phyloP scores from a whole-genome alignment of 768 basidiomycete species.

The Pulveroboletus ravenelii region DNA sequence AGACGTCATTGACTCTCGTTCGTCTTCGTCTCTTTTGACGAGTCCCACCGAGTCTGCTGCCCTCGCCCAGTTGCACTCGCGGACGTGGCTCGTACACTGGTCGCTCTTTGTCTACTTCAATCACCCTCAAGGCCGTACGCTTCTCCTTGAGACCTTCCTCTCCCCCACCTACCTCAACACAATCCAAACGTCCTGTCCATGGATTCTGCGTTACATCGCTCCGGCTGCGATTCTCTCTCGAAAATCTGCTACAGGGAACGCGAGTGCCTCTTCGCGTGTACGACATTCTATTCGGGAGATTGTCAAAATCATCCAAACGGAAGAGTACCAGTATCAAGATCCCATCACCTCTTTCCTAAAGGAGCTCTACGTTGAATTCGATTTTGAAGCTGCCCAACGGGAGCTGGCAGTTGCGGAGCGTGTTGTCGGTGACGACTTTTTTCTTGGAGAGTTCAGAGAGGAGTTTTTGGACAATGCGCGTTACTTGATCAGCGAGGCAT shows the following conservation, averaged over 20 bases:
- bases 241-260: conserved; percentile 53
- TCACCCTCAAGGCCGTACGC: conserved; percentile 84
- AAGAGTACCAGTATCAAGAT: conserved; percentile 95
- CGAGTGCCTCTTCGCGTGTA: conserved; percentile 61
- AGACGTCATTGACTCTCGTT: conserved; percentile 82
- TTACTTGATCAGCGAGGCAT: conserved; percentile 94
- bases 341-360: conserved; percentile 91
- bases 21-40: conserved; percentile 46
- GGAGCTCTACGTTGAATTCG: conserved; percentile 92
- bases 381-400: conserved; percentile 91
- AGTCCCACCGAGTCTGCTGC: conserved; percentile 57
- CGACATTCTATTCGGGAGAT: conserved; percentile 87
- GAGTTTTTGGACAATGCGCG: conserved; percentile 97
- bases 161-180: conserved; percentile 96
- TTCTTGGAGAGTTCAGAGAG: conserved; percentile 83
- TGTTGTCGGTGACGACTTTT: conserved; percentile 90
- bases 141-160: conserved; percentile 95
- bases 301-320: conserved; percentile 89
- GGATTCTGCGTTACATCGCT: conserved; percentile 92
- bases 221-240: conserved; percentile 90
- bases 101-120: conserved; percentile 98
- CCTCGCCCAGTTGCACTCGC: conserved; percentile 83
- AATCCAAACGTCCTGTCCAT: conserved; percentile 92
- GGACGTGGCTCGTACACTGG: conserved; percentile 98
- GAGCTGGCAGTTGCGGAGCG: conserved; percentile 73